phyloP scores from a whole-genome alignment of 2,329 filamentous ascomycete genomes.

The Diaporthe nobilis region DNA sequence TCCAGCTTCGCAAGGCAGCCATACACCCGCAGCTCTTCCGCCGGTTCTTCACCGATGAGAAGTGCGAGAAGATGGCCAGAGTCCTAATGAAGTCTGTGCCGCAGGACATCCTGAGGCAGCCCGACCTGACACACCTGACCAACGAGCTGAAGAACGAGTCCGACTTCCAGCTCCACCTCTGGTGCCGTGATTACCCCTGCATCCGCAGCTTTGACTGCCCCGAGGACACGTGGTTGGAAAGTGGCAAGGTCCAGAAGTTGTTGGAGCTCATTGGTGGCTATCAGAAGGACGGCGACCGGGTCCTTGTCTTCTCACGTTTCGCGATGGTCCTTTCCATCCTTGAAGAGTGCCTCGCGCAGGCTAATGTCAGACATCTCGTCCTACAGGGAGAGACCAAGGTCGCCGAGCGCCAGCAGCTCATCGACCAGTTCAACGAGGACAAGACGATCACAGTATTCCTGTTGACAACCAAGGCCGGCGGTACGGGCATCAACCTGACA shows the following conservation, averaged over 20 bases:
- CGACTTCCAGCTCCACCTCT: conserved; percentile 76
- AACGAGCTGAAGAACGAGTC: conserved; percentile 71
- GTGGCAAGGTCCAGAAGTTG: conserved; percentile 89
- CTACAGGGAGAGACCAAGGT: conserved; percentile 89
- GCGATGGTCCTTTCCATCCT: conserved; percentile 92
- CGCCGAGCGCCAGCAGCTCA: conserved; percentile 85
- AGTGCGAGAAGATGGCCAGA: conserved; percentile 82
- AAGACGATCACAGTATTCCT: conserved; percentile 88
- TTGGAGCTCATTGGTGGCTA: conserved; percentile 81
- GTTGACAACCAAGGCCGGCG: conserved; percentile 92
- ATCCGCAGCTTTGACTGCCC: conserved; percentile 68
- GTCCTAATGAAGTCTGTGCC: conserved; percentile 80
- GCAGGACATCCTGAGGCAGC: conserved; percentile 66
- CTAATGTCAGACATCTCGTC: conserved; percentile 83
- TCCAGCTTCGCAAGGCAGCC: conserved; percentile 92
- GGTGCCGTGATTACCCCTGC: conserved; percentile 73
- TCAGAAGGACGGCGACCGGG: conserved; percentile 84
- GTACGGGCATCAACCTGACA: conserved; percentile 96
- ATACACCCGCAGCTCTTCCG: conserved; percentile 93
- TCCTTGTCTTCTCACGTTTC: conserved; percentile 94
- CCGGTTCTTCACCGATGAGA: conserved; percentile 81
- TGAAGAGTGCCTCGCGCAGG: conserved; percentile 81
- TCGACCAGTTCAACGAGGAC: conserved; percentile 87
- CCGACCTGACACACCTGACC: conserved; percentile 66
- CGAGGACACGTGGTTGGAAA: conserved; percentile 67